These are phyloP conservation scores for Arachis stenosperma DNA, from an alignment of 306 rosid species.

Conservation along the genomic window DNA sequence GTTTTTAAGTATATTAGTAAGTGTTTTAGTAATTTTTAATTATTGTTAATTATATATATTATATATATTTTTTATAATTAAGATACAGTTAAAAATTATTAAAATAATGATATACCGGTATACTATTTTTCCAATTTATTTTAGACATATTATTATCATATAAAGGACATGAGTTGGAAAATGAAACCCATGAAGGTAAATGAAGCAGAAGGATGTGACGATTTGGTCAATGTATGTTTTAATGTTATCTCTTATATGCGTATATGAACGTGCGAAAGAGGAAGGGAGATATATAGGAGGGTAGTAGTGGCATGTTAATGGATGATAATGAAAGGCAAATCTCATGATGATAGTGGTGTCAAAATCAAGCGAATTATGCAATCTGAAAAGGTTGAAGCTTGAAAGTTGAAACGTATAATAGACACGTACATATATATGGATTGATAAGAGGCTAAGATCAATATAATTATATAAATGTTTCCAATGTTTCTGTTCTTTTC, in stretches of 20 bases:
- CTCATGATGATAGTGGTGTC: conserved; percentile 95
- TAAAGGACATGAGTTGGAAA: conserved; percentile 45
- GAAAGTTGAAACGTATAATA: conserved; percentile 33
- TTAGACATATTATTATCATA: too few species aligned
- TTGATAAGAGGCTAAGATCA: conserved; percentile 23
- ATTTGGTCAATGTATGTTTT: conserved; percentile 36
- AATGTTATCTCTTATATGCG: neutral
- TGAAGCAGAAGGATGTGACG: conserved; percentile 41
- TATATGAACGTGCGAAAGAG: conserved; percentile 17
- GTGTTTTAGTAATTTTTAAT: too few species aligned
- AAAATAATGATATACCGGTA: too few species aligned
- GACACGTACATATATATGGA: conserved; percentile 45
- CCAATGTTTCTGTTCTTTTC: conserved; percentile 30
- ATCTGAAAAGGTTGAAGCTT: conserved; percentile 55
- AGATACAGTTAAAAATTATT: too few species aligned
- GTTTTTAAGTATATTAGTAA: too few species aligned
- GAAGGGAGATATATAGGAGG: conserved; percentile 8
- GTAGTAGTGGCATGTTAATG: conserved; percentile 58
- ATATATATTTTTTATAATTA: too few species aligned
- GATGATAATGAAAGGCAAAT: conserved; percentile 86
- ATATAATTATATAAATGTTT: conserved; percentile 31
- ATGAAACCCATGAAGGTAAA: conserved; percentile 50
- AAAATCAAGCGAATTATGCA: conserved; percentile 79
- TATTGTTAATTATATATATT: too few species aligned
- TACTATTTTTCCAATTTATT: too few species aligned